Percentiles rank a stretch among this genome's conserved stretches.
Conservation (phyloP, 23 red algal genomes). For the Agarophyton chilense region DNA sequence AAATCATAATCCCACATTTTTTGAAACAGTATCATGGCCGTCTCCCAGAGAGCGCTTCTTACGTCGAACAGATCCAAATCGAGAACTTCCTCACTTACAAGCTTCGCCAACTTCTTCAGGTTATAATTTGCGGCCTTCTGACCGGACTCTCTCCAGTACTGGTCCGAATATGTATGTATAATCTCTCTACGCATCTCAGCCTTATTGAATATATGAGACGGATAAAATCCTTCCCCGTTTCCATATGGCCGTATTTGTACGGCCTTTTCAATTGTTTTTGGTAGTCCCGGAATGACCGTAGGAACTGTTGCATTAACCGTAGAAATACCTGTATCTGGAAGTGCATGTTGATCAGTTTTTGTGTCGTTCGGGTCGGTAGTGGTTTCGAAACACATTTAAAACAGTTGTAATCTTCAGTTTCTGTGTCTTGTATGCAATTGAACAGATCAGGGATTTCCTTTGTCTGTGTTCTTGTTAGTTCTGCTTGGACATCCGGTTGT, state of each 20-base stretch:
- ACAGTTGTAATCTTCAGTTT: too few species aligned
- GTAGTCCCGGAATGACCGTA: conserved; percentile 1
- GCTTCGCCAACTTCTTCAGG: not conserved
- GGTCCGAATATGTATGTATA: not conserved
- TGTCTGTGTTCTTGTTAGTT: too few species aligned
- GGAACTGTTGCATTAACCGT: too few species aligned
- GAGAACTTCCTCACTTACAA: not conserved
- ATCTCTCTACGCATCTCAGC: not conserved
- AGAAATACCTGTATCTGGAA: too few species aligned
- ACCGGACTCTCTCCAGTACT: not conserved
- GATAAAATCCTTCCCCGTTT: not conserved
- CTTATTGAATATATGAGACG: not conserved
- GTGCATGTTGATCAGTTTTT: too few species aligned
- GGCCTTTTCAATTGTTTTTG: not conserved
- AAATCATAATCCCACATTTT: not conserved
- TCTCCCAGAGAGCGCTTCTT: not conserved
- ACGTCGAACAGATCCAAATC: not conserved
- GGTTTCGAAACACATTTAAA: too few species aligned
- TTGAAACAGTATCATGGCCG: not conserved
- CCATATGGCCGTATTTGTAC: not conserved
- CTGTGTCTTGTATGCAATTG: too few species aligned
- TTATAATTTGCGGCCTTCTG: not conserved
- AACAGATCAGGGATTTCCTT: too few species aligned
- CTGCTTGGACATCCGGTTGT: too few species aligned
- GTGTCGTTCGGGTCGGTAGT: too few species aligned